These are phyloP conservation scores for Phytophthora pisi DNA, from an alignment of 352 stramenopile species.

Conservation along the genomic window DNA sequence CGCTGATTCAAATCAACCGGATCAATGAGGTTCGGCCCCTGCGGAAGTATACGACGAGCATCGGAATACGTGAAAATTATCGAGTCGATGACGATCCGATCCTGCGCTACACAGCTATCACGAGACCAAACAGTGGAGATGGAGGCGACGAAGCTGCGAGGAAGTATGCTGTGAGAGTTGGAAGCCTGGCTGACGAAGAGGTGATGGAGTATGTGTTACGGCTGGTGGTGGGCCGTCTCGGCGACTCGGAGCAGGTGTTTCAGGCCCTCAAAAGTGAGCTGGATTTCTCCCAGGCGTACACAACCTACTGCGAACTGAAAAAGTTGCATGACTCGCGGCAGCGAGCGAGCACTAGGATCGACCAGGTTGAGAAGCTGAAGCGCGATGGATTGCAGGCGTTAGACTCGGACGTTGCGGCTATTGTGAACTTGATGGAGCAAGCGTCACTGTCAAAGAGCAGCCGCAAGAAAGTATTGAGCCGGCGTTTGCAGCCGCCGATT, in stretches of 20 bases:
- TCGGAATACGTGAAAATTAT: constrained; percentile 44
- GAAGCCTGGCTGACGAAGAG: constrained; percentile 41
- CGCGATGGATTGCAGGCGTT: background rate
- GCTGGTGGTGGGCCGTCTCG: constrained; percentile 37
- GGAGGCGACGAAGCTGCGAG: constrained; percentile 21
- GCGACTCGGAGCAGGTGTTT: constrained; percentile 42
- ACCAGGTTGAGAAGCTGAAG: constrained; percentile 16
- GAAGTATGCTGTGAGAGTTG: constrained; percentile 22
- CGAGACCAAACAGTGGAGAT: constrained; percentile 41
- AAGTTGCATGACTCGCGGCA: constrained; percentile 29
- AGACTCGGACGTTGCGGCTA: constrained; percentile 18
- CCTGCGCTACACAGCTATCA: constrained; percentile 63
- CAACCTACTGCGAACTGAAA: constrained; percentile 45
- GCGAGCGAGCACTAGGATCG: constrained; percentile 11
- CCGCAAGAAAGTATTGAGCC: constrained; percentile 11
- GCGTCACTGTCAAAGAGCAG: constrained; percentile 20
- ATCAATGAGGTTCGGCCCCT: constrained; percentile 19
- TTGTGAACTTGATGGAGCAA: constrained; percentile 30
- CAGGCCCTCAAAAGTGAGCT: constrained; percentile 41
- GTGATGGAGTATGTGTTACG: constrained; percentile 49
- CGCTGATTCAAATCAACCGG: constrained; percentile 23
- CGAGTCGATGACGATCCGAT: constrained; percentile 68
- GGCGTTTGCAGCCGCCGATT: constrained; percentile 49
- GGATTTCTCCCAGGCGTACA: constrained; percentile 42
- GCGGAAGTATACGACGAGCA: constrained; percentile 42